Evolutionary conservation across 306 rosid species (phyloP).

Genomic region (Ceratonia siliqua): DNA sequence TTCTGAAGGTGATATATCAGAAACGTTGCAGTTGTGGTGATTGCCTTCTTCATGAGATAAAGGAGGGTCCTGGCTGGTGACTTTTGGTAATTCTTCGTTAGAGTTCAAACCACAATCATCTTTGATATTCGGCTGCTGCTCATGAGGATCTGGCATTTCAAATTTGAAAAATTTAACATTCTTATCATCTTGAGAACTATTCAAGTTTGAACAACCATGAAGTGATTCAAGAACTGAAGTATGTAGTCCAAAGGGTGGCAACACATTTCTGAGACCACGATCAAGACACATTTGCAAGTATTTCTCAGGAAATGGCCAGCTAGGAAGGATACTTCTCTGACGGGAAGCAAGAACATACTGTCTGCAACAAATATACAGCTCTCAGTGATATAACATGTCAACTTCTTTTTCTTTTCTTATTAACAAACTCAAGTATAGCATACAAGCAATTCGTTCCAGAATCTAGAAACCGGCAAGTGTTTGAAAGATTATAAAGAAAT

Average conservation of each 20-base stretch:
- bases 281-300: conserved; percentile 50
- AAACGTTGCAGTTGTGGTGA: conserved; percentile 20
- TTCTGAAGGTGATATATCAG: conserved; percentile 25
- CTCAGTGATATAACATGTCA: not conserved
- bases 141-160: conserved; percentile 19
- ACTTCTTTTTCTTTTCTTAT: not conserved
- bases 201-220: conserved; percentile 29
- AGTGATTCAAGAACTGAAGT: conserved; percentile 30
- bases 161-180: conserved; percentile 24
- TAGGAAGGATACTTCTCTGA: conserved; percentile 37
- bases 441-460: not conserved
- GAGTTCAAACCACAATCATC: conserved; percentile 25
- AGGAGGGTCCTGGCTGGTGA: conserved; percentile 28
- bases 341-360: conserved; percentile 57
- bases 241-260: conserved; percentile 52
- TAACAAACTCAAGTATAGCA: not conserved
- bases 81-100: conserved; percentile 34
- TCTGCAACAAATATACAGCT: conserved; percentile 39
- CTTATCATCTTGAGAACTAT: conserved; percentile 20
- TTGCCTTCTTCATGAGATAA: conserved; percentile 39
- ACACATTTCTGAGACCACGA: conserved; percentile 48
- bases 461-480: not conserved
- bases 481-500: not conserved
- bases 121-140: conserved; percentile 8
- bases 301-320: conserved; percentile 65